Evolutionary conservation across 2,329 filamentous ascomycete species (phyloP).

Genomic region (Leptographium galeiforme): DNA sequence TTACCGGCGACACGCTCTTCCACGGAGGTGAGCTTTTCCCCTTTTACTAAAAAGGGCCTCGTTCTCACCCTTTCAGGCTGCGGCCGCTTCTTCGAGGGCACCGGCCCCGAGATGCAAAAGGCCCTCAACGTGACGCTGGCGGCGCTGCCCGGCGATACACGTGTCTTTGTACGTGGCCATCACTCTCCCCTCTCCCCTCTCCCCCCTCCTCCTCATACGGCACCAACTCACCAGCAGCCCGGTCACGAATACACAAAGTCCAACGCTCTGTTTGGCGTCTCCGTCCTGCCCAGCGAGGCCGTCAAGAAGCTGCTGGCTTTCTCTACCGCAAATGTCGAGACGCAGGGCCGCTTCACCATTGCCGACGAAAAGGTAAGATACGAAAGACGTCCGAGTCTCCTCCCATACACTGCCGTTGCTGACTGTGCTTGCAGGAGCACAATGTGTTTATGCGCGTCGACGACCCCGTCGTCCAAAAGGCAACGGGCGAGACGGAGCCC

Average conservation of each 20-base stretch:
- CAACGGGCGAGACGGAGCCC: conserved; percentile 66
- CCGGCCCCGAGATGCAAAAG: conserved; percentile 77
- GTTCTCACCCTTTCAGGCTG: conserved; percentile 45
- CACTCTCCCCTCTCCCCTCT: background rate
- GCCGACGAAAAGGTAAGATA: conserved; percentile 97
- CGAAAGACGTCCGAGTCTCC: conserved; percentile 5
- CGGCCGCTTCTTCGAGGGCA: conserved; percentile 92
- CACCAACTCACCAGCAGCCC: conserved; percentile 38
- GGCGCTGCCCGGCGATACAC: conserved; percentile 74
- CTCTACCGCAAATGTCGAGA: conserved; percentile 68
- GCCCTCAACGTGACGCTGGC: conserved; percentile 79
- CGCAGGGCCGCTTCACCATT: conserved; percentile 92
- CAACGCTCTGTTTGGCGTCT: conserved; percentile 78
- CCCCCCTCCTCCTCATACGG: too few species aligned
- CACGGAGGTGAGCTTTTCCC: conserved; percentile 52
- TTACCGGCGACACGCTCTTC: conserved; percentile 94
- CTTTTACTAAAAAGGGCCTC: too few species aligned
- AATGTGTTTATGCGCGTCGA: conserved; percentile 93
- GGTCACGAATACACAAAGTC: conserved; percentile 98
- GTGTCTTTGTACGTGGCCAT: conserved; percentile 58
- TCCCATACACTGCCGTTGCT: background rate
- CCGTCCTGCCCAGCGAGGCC: conserved; percentile 59
- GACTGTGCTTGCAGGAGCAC: conserved; percentile 47
- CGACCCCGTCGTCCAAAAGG: conserved; percentile 73
- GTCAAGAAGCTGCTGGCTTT: conserved; percentile 68